Percentiles rank a stretch among this genome's conserved stretches.
Evolutionary conservation across 305 asterid genomes (phyloP).

Genomic region (Fraxinus latifolia): DNA sequence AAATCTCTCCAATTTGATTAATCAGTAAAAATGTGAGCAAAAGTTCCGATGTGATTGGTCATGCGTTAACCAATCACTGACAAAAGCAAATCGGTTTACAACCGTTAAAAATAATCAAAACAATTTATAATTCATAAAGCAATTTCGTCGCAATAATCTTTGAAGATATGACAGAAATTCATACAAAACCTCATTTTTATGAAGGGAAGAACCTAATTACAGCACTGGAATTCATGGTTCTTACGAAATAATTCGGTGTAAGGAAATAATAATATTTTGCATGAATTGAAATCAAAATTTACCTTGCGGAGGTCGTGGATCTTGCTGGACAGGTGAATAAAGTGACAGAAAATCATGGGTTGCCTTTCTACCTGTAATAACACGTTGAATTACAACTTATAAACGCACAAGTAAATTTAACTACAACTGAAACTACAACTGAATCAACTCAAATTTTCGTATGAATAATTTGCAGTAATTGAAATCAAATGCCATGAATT

Average conservation of each 20-base stretch:
- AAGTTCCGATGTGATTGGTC: background rate
- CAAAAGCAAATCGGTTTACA: constrained; percentile 1
- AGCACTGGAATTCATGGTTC: background rate
- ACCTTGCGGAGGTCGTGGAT: constrained; percentile 71
- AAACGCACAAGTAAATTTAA: too few species aligned
- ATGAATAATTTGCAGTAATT: background rate
- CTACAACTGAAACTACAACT: constrained; percentile 19
- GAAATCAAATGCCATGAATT: background rate
- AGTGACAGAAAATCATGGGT: constrained; percentile 96
- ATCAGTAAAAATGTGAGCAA: background rate
- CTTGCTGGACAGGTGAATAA: constrained; percentile 71
- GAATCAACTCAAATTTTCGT: constrained; percentile 3
- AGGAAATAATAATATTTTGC: background rate
- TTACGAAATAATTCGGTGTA: background rate
- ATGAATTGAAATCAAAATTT: constrained; percentile 24
- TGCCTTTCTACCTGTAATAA: constrained; percentile 62
- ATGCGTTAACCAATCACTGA: background rate
- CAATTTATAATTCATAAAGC: background rate
- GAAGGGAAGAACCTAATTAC: background rate
- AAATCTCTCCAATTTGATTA: background rate
- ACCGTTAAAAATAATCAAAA: background rate
- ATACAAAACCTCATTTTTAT: background rate
- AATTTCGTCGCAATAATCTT: background rate
- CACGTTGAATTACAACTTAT: background rate
- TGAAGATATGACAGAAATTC: background rate